Evolutionary conservation across 1,284 basidiomycete genomes (phyloP), one percentile per base, ranked within the genome.

Genomic region (Pseudozyma hubeiensis): DNA sequence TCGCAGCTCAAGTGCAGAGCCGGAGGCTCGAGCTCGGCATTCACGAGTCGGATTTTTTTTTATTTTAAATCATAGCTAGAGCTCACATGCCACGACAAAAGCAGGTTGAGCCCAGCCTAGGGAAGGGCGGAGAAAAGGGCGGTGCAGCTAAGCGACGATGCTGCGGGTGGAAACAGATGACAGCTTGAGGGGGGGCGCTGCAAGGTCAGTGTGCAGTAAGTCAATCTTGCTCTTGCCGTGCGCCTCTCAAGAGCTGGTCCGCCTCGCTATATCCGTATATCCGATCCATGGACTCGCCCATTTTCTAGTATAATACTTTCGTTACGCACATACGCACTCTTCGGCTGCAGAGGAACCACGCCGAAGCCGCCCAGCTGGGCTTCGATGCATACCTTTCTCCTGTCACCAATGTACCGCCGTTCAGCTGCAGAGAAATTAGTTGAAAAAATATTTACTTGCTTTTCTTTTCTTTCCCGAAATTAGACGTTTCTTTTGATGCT

Each of bases 11-110:
- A 24, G 24, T 24, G 24, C 24, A 24, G 24, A 41, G 40, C 40
- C 16, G 16, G 51, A 44, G 31, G 56, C 49, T 34, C 24, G 17
- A 40, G 47, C 46, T 49, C 48, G 61, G 49, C 61, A 45, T 39
- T 47, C 47, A 61, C 45, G 51, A 59, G 57, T 49, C 29, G 11
- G 45, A 24, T 24, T 24, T 24, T 24, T 24, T 24, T 24, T 24
- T n/a, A n/a, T n/a, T n/a, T n/a, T n/a, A n/a, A n/a, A 24, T 24
- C 24, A 24, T 24, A 24, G 24, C 24, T 24, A 24, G 24, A 24
- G 24, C 24, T 24, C 24, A 24, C 24, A 24, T 24, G 24, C 24
- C 24, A 24, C 24, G 24, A 24, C 24, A 24, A 24, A 24, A 24
- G 24, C 24, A 24, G 24, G 4, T 24, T 24, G 24, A 24, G 24